These are phyloP conservation scores for Rhodomyrtus tomentosa DNA, from an alignment of 345 rosid species.

Conservation along the genomic window DNA sequence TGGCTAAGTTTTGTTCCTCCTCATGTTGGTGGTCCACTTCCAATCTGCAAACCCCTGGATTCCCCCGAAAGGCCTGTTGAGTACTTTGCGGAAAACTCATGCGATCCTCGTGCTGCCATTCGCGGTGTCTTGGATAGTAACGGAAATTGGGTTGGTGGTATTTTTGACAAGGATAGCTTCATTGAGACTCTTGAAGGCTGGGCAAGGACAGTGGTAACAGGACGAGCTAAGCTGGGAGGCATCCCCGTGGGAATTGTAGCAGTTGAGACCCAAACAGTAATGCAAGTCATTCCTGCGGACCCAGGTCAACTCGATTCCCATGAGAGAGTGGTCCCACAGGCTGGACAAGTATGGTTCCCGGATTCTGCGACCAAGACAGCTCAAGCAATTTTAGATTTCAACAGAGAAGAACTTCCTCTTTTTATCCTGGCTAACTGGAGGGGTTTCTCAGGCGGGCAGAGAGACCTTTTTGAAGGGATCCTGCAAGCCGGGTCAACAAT, in stretches of 20 bases:
- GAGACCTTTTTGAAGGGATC: conserved; percentile 98
- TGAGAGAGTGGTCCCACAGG: conserved; percentile 97
- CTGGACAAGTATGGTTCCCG: conserved; percentile 99
- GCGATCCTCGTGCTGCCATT: conserved; percentile 99
- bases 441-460: conserved; percentile 99
- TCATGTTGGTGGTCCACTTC: conserved; percentile 67
- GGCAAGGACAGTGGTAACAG: conserved; percentile 99
- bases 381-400: conserved; percentile 93
- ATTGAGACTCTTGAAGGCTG: conserved; percentile 93
- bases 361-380: conserved; percentile 98
- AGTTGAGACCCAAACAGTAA: conserved; percentile 96
- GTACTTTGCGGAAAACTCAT: conserved; percentile 77
- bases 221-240: conserved; percentile 98
- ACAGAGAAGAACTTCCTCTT: conserved; percentile 88
- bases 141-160: conserved; percentile 93
- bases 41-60: conserved; percentile 51
- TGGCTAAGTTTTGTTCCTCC: conserved; percentile 95
- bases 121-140: conserved; percentile 44
- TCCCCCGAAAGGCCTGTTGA: conserved; percentile 86
- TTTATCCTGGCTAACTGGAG: conserved; percentile 99
- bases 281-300: conserved; percentile 98
- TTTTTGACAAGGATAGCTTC: conserved; percentile 91
- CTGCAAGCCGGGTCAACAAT: conserved; percentile 99
- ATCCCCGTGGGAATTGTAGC: conserved; percentile 97
- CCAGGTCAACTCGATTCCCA: conserved; percentile 99